Percentiles rank a stretch among this genome's conserved stretches.
These are phyloP conservation scores for Tricholoma flavovirens DNA, from an alignment of 768 basidiomycete genomes.

Conservation along the genomic window DNA sequence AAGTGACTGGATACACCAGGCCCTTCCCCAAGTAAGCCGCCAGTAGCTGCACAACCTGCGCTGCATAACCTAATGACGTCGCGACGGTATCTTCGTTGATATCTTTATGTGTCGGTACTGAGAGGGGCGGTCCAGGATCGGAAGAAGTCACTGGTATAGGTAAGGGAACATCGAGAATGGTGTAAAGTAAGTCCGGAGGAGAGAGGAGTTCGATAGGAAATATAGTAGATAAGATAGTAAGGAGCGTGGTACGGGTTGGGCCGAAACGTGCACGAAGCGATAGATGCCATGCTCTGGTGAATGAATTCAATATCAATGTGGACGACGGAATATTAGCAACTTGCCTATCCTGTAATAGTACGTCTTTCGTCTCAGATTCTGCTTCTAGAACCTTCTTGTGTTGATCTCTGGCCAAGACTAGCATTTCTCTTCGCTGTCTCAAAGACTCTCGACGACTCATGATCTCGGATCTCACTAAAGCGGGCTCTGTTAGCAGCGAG, in stretches of 20 bases:
- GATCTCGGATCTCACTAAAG: conserved; percentile 27
- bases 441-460: conserved; percentile 31
- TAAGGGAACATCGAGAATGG: conserved; percentile 82
- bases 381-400: conserved; percentile 25
- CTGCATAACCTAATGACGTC: conserved; percentile 86
- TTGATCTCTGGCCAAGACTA: conserved; percentile 38
- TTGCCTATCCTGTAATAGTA: conserved; percentile 36
- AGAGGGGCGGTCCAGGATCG: conserved; percentile 81
- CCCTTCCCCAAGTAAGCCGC: conserved; percentile 71
- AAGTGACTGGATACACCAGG: conserved; percentile 86
- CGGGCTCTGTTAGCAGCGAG: conserved; percentile 4
- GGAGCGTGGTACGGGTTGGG: conserved; percentile 54
- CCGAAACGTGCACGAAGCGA: conserved; percentile 44
- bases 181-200: conserved; percentile 81
- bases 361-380: conserved; percentile 23
- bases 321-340: not conserved
- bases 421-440: conserved; percentile 38
- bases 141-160: conserved; percentile 73
- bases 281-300: conserved; percentile 40
- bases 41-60: conserved; percentile 79
- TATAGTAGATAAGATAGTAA: conserved; percentile 67
- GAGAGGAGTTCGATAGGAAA: conserved; percentile 89
- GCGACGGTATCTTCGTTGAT: conserved; percentile 85
- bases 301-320: conserved; percentile 9
- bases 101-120: conserved; percentile 55